Conservation (phyloP, 2,329 filamentous ascomycete genomes). For the Ophiostoma tasmaniense region DNA sequence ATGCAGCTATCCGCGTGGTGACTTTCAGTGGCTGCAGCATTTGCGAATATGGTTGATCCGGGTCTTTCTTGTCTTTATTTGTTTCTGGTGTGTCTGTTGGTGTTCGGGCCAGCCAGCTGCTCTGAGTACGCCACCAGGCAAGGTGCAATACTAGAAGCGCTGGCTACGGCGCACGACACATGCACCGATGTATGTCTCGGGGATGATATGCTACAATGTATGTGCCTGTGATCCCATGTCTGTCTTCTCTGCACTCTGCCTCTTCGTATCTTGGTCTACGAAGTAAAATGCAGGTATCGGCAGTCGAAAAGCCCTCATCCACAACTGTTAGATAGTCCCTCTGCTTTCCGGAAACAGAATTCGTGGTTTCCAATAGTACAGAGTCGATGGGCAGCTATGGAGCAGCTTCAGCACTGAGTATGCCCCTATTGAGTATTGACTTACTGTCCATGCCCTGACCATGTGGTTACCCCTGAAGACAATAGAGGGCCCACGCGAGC, state of each 20-base stretch:
- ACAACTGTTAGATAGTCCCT: background rate
- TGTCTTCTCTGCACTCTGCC: too few species aligned
- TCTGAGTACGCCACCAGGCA: background rate
- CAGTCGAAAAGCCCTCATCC: background rate
- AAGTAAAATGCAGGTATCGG: background rate
- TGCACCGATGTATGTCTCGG: background rate
- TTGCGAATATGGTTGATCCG: background rate
- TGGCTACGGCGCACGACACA: background rate
- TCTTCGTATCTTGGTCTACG: too few species aligned
- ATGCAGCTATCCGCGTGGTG: background rate
- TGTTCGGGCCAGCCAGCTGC: too few species aligned
- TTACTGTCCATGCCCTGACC: background rate
- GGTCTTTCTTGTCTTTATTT: background rate
- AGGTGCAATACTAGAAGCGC: background rate
- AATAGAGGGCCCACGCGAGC: background rate
- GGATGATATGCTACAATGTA: background rate
- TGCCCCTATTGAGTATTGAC: background rate
- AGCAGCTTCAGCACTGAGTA: background rate
- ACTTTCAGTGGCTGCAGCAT: background rate
- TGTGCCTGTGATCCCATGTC: background rate
- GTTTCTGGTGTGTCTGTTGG: background rate
- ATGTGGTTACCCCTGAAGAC: background rate
- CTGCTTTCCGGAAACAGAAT: background rate
- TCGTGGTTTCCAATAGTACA: background rate
- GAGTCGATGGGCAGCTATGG: background rate